Percentiles rank a stretch among this genome's conserved stretches.
phyloP scores from a whole-genome alignment of 2,329 filamentous ascomycete species.

The Hymenoscyphus fraxineus region DNA sequence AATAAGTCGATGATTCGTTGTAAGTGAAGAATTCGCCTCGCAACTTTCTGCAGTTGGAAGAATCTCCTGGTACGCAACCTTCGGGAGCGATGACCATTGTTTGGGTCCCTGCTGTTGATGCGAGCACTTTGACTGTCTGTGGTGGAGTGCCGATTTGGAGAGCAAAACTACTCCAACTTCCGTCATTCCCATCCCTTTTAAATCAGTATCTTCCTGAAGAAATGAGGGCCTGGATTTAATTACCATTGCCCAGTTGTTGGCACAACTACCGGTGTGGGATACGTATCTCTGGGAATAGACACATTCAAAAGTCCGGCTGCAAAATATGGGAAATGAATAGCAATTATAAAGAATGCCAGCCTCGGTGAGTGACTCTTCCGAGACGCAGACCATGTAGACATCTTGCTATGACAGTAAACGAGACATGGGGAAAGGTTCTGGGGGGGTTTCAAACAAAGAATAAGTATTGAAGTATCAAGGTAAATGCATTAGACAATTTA shows the following conservation, averaged over 20 bases:
- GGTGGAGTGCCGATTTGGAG: conserved; percentile 52
- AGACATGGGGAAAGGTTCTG: not conserved
- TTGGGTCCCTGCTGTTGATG: conserved; percentile 65
- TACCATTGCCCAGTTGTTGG: conserved; percentile 22
- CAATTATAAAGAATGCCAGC: not conserved
- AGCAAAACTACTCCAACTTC: conserved; percentile 66
- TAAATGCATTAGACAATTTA: not conserved
- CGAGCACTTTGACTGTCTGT: conserved; percentile 49
- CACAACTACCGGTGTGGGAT: conserved; percentile 18
- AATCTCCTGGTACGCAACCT: conserved; percentile 46
- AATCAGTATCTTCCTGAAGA: not conserved
- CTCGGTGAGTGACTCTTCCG: not conserved
- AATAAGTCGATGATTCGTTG: conserved; percentile 53
- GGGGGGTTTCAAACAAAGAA: not conserved
- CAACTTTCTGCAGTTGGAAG: conserved; percentile 45
- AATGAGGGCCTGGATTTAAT: not conserved
- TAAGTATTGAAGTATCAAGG: not conserved
- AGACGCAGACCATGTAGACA: not conserved
- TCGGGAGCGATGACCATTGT: conserved; percentile 60
- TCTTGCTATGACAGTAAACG: not conserved
- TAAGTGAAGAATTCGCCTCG: conserved; percentile 59
- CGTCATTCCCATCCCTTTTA: conserved; percentile 53
- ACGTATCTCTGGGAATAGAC: conserved; percentile 6
- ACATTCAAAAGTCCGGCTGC: not conserved
- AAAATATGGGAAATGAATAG: not conserved